phyloP scores from a whole-genome alignment of 805 yeast genomes.

The Starmerella powellii region DNA sequence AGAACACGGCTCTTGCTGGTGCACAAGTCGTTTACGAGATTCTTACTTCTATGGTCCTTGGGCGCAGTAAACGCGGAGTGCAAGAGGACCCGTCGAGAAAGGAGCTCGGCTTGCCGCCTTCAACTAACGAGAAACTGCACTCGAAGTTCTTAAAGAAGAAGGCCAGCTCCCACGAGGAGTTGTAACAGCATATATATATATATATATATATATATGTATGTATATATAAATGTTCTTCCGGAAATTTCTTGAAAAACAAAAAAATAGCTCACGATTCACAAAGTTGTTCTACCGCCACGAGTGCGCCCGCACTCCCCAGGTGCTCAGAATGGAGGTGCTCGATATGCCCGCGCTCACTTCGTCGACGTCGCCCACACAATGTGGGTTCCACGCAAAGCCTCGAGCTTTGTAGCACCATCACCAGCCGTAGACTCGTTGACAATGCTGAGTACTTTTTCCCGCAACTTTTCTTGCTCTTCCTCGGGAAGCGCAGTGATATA shows the following conservation, averaged over 20 bases:
- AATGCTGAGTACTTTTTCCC: constrained; percentile 22
- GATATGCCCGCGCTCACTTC: no score
- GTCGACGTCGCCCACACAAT: constrained; percentile 20
- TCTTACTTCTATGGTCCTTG: constrained; percentile 62
- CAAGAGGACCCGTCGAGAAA: constrained; percentile 23
- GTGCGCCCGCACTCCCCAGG: no score
- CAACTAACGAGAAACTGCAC: constrained; percentile 6
- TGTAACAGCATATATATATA: constrained; percentile 6
- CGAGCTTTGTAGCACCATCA: constrained; percentile 10
- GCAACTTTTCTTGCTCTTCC: constrained; percentile 29
- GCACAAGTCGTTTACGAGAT: constrained; percentile 58
- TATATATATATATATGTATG: not conserved
- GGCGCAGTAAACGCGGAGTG: constrained; percentile 8
- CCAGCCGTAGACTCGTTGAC: constrained; percentile 11
- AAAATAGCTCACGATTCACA: no score
- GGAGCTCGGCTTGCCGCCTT: constrained; percentile 14
- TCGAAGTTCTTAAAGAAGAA: not conserved
- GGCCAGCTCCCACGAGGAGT: constrained; percentile 21
- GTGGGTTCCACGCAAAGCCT: constrained; percentile 23
- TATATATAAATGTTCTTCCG: not conserved
- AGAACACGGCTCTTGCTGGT: constrained; percentile 51
- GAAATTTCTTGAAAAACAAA: not conserved
- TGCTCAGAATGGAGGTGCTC: no score
- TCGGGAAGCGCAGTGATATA: constrained; percentile 39
- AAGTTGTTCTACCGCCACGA: no score